Conservation (phyloP, 139 green algal species). For the Chlorella ohadii region DNA sequence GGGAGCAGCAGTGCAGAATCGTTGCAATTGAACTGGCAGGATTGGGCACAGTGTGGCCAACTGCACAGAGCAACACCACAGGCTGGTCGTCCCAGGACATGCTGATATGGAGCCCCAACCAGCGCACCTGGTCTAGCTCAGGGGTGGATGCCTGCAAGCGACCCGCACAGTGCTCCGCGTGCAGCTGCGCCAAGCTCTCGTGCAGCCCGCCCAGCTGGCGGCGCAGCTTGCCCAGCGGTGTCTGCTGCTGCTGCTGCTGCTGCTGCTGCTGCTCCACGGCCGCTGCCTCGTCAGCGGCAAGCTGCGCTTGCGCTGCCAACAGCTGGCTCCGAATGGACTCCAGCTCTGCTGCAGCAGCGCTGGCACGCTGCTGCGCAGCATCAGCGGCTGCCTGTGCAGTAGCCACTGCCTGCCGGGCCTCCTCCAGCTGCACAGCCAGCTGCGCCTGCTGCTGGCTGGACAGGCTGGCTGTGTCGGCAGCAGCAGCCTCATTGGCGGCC, state of each 20-base stretch:
- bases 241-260: neutral
- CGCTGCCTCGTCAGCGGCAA: neutral
- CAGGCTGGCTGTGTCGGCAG: neutral
- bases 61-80: neutral
- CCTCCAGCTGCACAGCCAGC: conserved; percentile 37
- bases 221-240: conserved; percentile 9
- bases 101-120: too few relatives aligned
- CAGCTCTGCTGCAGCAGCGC: neutral
- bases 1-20: neutral
- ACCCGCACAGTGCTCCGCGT: conserved; percentile 15
- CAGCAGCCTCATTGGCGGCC: conserved; percentile 8
- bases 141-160: conserved; percentile 4
- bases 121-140: conserved; percentile 21
- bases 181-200: conserved; percentile 28
- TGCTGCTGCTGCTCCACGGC: neutral
- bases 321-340: conserved; percentile 20
- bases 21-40: neutral
- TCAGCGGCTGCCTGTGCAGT: conserved; percentile 20
- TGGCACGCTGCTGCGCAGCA: conserved; percentile 10
- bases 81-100: too few relatives aligned
- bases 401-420: conserved; percentile 26
- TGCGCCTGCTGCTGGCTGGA: neutral
- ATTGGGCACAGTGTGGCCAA: neutral
- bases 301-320: neutral
- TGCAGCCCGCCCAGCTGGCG: conserved; percentile 19